Evolutionary conservation across 805 yeast genomes (phyloP), one percentile per base, ranked within the genome.

Genomic region (Ogataea pignaliae): DNA sequence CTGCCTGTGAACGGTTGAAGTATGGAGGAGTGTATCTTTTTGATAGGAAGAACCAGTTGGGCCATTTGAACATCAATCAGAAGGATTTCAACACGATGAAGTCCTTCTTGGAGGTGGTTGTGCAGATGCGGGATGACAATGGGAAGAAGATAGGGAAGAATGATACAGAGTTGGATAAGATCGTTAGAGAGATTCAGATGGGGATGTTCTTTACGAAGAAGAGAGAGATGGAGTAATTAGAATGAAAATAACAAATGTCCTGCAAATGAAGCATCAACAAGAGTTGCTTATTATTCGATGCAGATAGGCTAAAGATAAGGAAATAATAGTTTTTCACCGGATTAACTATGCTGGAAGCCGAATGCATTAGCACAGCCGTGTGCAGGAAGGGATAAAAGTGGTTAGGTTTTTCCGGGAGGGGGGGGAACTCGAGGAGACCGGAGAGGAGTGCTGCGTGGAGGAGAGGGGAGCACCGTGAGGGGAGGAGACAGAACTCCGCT

Each of bases 141-240:
- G 34, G 28, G 21, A 15, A 10, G 28, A 15, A 15, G 45, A 39
- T 26, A n/a, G 14, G 14, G 39, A 43, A 12, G 10, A 26, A 29
- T 11, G 43, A 30, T 53, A 44, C 4, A 34, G 68, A 69, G 64
- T 16, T 48, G 38, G 3, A 15, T 3, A 51, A 45, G 34, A 39
- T 54, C 30, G 45, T 51, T 14, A 53, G 72, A 34, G 86, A 82
- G 56, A 54, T 78, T 3, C 81, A 78, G 42, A 60, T 83, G 40
- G 79, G 79, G 17, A 54, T 81, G 39, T 65, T 72, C 31, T 58
- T 81, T 32, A 62, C 67, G 41, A 68, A 68, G 42, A 81, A 81
- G 54, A 73, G 82, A 2, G 88, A 82, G 57, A 76, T 83, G 78
- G 47, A 48, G 11, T 45, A 30, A n/a, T n/a, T n/a, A n/a, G n/a